These are phyloP conservation scores for Tricholoma sp. DNA, from an alignment of 768 basidiomycete genomes.

Conservation along the genomic window DNA sequence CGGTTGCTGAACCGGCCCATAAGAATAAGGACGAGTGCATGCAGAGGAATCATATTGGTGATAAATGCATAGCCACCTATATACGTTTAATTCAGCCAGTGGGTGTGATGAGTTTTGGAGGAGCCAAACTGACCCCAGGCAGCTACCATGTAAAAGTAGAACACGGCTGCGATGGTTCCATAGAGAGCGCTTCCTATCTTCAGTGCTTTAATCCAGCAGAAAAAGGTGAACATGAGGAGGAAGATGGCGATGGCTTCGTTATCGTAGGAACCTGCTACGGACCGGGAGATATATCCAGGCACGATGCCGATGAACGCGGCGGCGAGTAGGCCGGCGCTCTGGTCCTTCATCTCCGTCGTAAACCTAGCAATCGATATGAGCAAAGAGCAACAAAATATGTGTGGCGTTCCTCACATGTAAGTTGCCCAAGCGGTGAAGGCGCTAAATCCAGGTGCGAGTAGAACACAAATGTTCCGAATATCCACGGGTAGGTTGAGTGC, in stretches of 20 bases:
- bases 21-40: slow-evolving; percentile 87
- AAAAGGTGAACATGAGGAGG: slow-evolving; percentile 99
- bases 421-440: slow-evolving; percentile 96
- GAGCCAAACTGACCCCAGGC: slow-evolving; percentile 76
- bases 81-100: not conserved
- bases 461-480: slow-evolving; percentile 94
- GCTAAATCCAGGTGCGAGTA: slow-evolving; percentile 95
- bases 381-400: not conserved
- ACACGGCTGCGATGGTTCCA: slow-evolving; percentile 85
- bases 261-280: slow-evolving; percentile 98
- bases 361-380: slow-evolving; percentile 51
- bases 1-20: slow-evolving; percentile 95
- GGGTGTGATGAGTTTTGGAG: not conserved
- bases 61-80: slow-evolving; percentile 97
- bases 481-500: slow-evolving; percentile 92
- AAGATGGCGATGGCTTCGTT: slow-evolving; percentile 99
- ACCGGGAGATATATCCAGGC: slow-evolving; percentile 97
- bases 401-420: slow-evolving; percentile 65
- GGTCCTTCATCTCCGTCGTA: slow-evolving; percentile 93
- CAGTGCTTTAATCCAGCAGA: slow-evolving; percentile 92
- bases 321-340: slow-evolving; percentile 92
- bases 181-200: slow-evolving; percentile 92
- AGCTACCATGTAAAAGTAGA: slow-evolving; percentile 99
- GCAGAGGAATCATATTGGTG: slow-evolving; percentile 99
- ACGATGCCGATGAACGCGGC: slow-evolving; percentile 98